phyloP scores from a whole-genome alignment of 2,329 filamentous ascomycete species.

The Fonsecaea pedrosoi region DNA sequence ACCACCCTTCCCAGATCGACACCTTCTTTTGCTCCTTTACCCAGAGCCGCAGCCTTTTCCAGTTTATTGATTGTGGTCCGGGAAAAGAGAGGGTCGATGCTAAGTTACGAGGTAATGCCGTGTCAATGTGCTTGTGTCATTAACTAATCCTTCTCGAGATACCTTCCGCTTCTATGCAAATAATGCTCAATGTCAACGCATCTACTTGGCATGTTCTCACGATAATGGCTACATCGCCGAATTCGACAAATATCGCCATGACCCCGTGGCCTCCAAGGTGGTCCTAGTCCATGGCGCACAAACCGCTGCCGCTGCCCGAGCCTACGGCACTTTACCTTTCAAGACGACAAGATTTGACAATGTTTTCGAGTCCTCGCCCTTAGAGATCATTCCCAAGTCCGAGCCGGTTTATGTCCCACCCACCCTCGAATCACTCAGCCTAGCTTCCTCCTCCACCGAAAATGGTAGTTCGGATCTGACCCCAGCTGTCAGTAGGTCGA shows the following conservation, averaged over 20 bases:
- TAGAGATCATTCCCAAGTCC: conserved; percentile 21
- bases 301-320: conserved; percentile 20
- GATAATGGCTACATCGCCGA: conserved; percentile 65
- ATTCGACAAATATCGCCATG: conserved; percentile 57
- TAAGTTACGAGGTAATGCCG: conserved; percentile 61
- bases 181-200: conserved; percentile 68
- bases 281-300: conserved; percentile 32
- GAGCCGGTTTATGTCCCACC: conserved; percentile 1
- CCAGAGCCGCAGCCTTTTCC: conserved; percentile 59
- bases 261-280: conserved; percentile 31
- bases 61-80: conserved; percentile 68
- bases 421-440: conserved; percentile 3
- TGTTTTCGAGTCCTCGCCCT: conserved; percentile 32
- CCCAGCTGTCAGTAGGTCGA: conserved; percentile 21
- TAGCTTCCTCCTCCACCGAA: conserved; percentile 4
- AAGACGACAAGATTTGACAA: conserved; percentile 30
- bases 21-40: conserved; percentile 37
- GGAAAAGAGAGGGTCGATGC: conserved; percentile 66
- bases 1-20: conserved; percentile 27
- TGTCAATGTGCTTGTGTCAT: neutral
- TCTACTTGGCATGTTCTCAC: conserved; percentile 69
- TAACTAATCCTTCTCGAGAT: conserved; percentile 33
- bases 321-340: conserved; percentile 30
- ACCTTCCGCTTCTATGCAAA: conserved; percentile 60
- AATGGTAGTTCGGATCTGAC: conserved; percentile 15